Evolutionary conservation across 306 rosid genomes (phyloP).

Genomic region (Astragalus membranaceus): DNA sequence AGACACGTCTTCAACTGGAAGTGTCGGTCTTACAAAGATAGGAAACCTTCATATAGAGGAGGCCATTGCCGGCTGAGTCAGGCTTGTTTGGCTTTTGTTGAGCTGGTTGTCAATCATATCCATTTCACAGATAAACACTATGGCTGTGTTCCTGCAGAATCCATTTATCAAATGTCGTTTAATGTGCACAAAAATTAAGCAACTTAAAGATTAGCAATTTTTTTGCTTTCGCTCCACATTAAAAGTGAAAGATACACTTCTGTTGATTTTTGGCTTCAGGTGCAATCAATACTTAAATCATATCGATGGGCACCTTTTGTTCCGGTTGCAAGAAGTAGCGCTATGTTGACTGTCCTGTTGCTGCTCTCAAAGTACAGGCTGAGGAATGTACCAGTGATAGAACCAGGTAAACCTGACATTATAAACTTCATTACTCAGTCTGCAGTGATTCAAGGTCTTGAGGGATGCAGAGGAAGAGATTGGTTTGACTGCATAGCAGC

Average conservation of each 20-base stretch:
- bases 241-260: background rate
- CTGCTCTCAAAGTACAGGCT: conserved; percentile 87
- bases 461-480: conserved; percentile 67
- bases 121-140: background rate
- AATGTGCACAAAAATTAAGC: background rate
- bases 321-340: conserved; percentile 57
- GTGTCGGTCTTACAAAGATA: too few species aligned
- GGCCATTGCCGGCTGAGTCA: background rate
- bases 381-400: conserved; percentile 84
- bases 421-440: conserved; percentile 85
- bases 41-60: background rate
- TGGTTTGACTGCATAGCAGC: conserved; percentile 80
- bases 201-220: background rate
- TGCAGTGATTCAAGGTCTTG: conserved; percentile 85
- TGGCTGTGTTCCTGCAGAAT: background rate
- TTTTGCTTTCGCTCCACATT: background rate
- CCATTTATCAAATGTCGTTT: background rate
- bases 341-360: conserved; percentile 74
- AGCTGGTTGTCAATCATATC: background rate
- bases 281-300: conserved; percentile 54
- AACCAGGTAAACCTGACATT: conserved; percentile 61
- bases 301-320: conserved; percentile 80
- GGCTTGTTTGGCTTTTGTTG: background rate
- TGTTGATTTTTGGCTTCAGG: conserved; percentile 47
- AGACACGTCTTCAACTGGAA: too few species aligned